Evolutionary conservation across 306 rosid genomes (phyloP), one percentile per base, ranked within the genome.

Genomic region (Trifolium subterraneum): DNA sequence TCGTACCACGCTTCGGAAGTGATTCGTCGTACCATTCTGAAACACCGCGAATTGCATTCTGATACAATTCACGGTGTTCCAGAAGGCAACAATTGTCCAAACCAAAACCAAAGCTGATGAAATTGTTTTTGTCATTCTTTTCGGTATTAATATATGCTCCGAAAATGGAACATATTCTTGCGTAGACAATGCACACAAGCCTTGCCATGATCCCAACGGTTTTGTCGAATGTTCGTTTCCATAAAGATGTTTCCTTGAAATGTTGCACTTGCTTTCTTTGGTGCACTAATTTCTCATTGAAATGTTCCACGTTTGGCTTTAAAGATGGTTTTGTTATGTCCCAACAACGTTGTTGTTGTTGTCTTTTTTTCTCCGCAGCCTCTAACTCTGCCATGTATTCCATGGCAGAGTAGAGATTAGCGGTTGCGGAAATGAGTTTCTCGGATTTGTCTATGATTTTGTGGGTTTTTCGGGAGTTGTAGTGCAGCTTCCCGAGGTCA

Each of bases 181-280:
- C 81, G 19, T 84, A 87, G 0, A 88, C n/a, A 33, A 91, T 55
- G 77, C 87, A 87, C 16, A 88, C 31, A 0, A 81, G 56, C 51
- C 87, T 75, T 1, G 89, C 86, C 97, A 88, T 91, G 31, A 84
- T 61, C 15, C 81, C 83, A 3, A 88, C 82, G n/a, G 71, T 80
- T 27, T 79, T 80, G 36, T 88, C 90, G 3, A 86, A 85, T 29
- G 87, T 80, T 71, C 87, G 86, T 48, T 58, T 81, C 96, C 96
- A 90, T 0, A 90, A 72, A 0, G 96, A 90, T 8, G 33, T 70
- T n/a, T 82, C 87, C 74, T 74, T 88, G 63, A 59, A 85, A 74
- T 77, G 85, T 35, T 79, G 82, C 25, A 90, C 90, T 23, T 84
- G 86, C 25, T 88, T 88, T 27, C 75, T 84, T 59, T 80, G 81